Percentiles rank a stretch among this genome's conserved stretches.
These are phyloP conservation scores for Comarum palustre DNA, from an alignment of 306 rosid genomes.

Conservation along the genomic window DNA sequence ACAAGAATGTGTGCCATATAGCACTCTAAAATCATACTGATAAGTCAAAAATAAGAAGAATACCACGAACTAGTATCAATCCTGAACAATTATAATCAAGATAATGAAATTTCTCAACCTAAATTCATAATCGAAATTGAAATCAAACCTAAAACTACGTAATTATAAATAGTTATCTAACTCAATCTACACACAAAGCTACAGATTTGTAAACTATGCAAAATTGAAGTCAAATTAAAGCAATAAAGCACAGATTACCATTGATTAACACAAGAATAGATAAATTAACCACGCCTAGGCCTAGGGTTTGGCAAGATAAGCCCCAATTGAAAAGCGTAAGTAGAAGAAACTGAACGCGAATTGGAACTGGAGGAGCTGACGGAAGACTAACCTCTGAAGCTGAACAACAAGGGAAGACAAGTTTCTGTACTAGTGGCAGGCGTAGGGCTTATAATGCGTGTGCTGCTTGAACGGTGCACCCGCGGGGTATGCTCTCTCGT, in stretches of 20 bases:
- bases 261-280: background rate
- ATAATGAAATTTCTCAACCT: background rate
- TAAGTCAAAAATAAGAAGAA: background rate
- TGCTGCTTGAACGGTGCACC: background rate
- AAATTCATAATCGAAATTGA: background rate
- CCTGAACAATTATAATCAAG: background rate
- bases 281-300: conserved; percentile 9
- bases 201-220: background rate
- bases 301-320: conserved; percentile 47
- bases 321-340: conserved; percentile 29
- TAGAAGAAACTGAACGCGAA: background rate
- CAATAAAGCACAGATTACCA: background rate
- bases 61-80: background rate
- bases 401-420: background rate
- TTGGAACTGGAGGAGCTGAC: background rate
- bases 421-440: background rate
- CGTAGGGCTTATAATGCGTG: background rate
- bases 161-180: background rate
- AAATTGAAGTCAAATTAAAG: background rate
- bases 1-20: background rate
- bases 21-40: background rate
- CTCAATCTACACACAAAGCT: background rate
- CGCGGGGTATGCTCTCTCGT: background rate
- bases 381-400: conserved; percentile 23
- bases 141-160: too few species aligned